Evolutionary conservation across 2,329 filamentous ascomycete genomes (phyloP).

Genomic region (Catunica adiposa): DNA sequence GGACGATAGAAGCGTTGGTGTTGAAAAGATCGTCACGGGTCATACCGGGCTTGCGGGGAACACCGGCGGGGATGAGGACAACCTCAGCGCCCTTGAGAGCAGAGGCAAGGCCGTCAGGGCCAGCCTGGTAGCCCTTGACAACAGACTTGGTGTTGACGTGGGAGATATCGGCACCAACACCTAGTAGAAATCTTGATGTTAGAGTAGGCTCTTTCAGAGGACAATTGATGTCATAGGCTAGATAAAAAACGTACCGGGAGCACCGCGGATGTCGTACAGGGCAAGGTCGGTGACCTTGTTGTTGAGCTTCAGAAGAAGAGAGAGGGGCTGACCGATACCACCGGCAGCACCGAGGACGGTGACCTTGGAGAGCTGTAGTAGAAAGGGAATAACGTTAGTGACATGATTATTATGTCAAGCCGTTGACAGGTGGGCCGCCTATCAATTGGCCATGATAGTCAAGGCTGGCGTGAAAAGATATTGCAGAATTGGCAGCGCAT

Average conservation of each 20-base stretch:
- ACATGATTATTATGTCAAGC: too few species aligned
- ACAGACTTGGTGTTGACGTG: conserved; percentile 98
- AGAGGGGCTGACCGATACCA: conserved; percentile 96
- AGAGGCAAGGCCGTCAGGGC: conserved; percentile 54
- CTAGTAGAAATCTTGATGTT: conserved; percentile 28
- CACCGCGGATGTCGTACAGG: conserved; percentile 93
- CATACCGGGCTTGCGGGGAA: conserved; percentile 99
- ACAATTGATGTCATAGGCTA: neutral
- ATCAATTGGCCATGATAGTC: neutral
- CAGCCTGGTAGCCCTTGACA: conserved; percentile 78
- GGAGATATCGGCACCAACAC: conserved; percentile 93
- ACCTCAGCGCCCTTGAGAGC: conserved; percentile 80
- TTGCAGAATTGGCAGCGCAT: neutral
- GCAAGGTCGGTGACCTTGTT: conserved; percentile 82
- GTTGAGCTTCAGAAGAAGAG: conserved; percentile 97
- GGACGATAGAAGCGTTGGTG: conserved; percentile 99
- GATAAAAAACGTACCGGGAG: conserved; percentile 53
- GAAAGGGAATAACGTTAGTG: conserved; percentile 6
- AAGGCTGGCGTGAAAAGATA: neutral
- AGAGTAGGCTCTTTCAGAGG: neutral
- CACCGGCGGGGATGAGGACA: conserved; percentile 93
- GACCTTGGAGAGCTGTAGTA: conserved; percentile 76
- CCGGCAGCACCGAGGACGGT: conserved; percentile 90
- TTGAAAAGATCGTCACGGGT: conserved; percentile 99
- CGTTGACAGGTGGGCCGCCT: too few species aligned